These are phyloP conservation scores for Nicotiana paniculata DNA, from an alignment of 257 asterid genomes.

Conservation along the genomic window DNA sequence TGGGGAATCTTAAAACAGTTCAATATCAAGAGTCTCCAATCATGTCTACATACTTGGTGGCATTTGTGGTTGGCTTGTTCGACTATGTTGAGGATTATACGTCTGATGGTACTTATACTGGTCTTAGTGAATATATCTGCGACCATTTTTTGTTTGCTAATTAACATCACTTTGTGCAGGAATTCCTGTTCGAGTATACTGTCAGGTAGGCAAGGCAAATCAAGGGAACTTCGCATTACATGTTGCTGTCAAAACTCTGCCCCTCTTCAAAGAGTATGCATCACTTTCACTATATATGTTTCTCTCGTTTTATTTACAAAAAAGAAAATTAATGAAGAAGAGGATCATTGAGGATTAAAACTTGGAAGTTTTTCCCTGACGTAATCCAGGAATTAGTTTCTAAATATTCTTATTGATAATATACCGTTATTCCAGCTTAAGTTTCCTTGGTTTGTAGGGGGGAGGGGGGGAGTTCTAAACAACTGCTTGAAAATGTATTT, in stretches of 20 bases:
- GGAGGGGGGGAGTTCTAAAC: background rate
- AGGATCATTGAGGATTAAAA: background rate
- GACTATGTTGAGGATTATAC: conserved; percentile 89
- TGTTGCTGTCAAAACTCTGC: conserved; percentile 93
- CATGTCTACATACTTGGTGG: conserved; percentile 97
- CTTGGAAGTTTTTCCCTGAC: background rate
- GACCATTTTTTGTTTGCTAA: conserved; percentile 4
- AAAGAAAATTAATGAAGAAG: background rate
- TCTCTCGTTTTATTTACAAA: background rate
- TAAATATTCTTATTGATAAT: background rate
- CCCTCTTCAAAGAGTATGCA: conserved; percentile 68
- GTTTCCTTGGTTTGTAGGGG: background rate
- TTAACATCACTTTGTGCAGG: conserved; percentile 36
- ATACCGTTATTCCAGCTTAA: background rate
- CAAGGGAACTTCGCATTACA: conserved; percentile 87
- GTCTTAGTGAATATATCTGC: background rate
- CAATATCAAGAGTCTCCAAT: conserved; percentile 86
- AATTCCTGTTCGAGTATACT: conserved; percentile 71
- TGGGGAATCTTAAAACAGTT: conserved; percentile 63
- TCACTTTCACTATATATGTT: background rate
- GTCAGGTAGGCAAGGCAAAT: conserved; percentile 75
- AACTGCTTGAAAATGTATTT: conserved; percentile 4
- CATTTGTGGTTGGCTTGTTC: conserved; percentile 88
- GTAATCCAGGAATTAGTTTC: background rate
- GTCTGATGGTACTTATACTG: conserved; percentile 63